Conservation (phyloP, 805 yeast species). For the Monosporozyma unispora region DNA sequence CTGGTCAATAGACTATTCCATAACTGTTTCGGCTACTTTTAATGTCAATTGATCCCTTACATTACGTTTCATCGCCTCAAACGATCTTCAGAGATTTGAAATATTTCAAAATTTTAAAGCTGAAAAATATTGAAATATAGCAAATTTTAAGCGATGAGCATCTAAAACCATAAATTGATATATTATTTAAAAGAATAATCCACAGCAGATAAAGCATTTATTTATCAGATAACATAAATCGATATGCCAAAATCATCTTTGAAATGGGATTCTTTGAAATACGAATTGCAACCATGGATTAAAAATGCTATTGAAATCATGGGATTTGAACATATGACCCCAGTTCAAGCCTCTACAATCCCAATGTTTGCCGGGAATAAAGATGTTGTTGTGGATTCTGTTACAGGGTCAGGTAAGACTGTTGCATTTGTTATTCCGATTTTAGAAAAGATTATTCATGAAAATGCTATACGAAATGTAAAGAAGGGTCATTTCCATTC, state of each 20-base stretch:
- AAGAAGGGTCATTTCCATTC: constrained; percentile 63
- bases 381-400: constrained; percentile 95
- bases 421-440: constrained; percentile 82
- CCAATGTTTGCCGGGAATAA: constrained; percentile 77
- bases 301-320: constrained; percentile 55
- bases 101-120: background rate
- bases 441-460: constrained; percentile 49
- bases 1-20: too few species aligned
- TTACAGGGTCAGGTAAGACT: constrained; percentile 97
- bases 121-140: background rate
- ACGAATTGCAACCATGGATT: constrained; percentile 60
- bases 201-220: too few species aligned
- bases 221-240: background rate
- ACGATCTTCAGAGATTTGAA: background rate
- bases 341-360: constrained; percentile 92
- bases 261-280: constrained; percentile 50
- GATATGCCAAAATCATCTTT: constrained; percentile 42
- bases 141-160: background rate
- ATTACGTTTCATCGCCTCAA: background rate
- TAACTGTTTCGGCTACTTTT: too few species aligned
- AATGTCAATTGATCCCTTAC: background rate
- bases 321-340: constrained; percentile 82
- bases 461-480: constrained; percentile 27
- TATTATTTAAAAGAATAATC: too few species aligned
- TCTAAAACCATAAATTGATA: too few species aligned